phyloP scores from a whole-genome alignment of 2,329 filamentous ascomycete genomes.

The Diplodia sapinea region DNA sequence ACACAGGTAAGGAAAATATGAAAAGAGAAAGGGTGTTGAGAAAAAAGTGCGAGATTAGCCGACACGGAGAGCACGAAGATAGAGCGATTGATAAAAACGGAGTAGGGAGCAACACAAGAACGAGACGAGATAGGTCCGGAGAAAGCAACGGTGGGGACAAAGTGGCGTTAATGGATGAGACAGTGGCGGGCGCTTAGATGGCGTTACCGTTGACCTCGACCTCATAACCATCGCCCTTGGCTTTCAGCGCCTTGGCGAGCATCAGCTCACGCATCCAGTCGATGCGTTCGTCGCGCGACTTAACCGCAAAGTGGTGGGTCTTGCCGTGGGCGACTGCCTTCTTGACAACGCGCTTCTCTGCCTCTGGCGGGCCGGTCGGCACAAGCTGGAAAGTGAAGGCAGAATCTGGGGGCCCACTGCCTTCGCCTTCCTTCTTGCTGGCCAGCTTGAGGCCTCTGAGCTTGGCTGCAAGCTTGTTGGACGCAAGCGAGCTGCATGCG shows the following conservation, averaged over 20 bases:
- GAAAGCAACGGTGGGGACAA: constrained; percentile 5
- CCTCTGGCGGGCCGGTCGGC: constrained; percentile 49
- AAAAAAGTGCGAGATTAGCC: not conserved
- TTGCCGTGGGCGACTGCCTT: constrained; percentile 66
- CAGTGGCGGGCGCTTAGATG: constrained; percentile 30
- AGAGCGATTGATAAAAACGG: not conserved
- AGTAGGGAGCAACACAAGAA: constrained; percentile 1
- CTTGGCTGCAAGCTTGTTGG: constrained; percentile 83
- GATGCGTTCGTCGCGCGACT: constrained; percentile 84
- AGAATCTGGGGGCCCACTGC: constrained; percentile 57
- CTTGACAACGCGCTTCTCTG: constrained; percentile 47
- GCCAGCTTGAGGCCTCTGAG: constrained; percentile 76
- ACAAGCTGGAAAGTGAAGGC: constrained; percentile 88
- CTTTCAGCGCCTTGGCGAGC: constrained; percentile 84
- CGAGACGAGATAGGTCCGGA: not conserved
- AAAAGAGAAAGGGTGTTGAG: constrained; percentile 7
- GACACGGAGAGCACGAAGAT: not conserved
- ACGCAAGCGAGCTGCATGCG: constrained; percentile 77
- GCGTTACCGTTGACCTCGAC: constrained; percentile 73
- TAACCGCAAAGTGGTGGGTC: constrained; percentile 93
- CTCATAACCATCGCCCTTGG: constrained; percentile 83
- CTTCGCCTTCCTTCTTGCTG: constrained; percentile 61
- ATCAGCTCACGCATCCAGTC: constrained; percentile 97
- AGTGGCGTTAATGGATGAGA: constrained; percentile 13
- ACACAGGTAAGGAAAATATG: constrained; percentile 1